Evolutionary conservation across 306 rosid species (phyloP).

Genomic region (Quercus engelmannii): DNA sequence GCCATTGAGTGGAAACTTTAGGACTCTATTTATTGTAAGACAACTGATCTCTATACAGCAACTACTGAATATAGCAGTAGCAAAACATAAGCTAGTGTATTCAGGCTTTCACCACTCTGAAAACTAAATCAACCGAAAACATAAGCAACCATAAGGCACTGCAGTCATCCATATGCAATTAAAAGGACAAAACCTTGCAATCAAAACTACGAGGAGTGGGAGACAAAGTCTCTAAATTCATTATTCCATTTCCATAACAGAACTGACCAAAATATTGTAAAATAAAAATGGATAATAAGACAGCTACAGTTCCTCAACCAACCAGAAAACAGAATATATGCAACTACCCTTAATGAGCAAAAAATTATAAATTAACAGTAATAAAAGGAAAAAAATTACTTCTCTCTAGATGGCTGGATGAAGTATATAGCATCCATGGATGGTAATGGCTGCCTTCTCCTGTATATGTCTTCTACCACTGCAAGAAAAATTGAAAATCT

Average conservation of each 20-base stretch:
- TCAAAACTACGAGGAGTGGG: neutral
- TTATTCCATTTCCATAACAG: neutral
- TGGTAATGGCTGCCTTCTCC: conserved; percentile 93
- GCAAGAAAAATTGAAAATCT: conserved; percentile 28
- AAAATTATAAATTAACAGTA: neutral
- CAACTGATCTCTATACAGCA: too few species aligned
- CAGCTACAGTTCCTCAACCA: neutral
- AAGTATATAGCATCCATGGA: conserved; percentile 96
- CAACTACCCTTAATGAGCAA: neutral
- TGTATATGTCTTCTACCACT: conserved; percentile 98
- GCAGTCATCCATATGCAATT: neutral
- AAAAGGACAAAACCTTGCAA: neutral
- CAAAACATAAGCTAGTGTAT: too few species aligned
- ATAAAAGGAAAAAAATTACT: conserved; percentile 45
- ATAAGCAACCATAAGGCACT: neutral
- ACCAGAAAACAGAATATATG: neutral
- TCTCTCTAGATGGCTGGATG: conserved; percentile 86
- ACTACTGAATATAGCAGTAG: too few species aligned
- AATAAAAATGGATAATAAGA: neutral
- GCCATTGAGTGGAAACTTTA: too few species aligned
- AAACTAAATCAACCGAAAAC: neutral
- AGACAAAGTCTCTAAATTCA: neutral
- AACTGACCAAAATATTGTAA: neutral
- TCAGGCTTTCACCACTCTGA: neutral
- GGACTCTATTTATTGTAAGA: too few species aligned